Evolutionary conservation across 768 basidiomycete genomes (phyloP).

Genomic region (Chiua virens): DNA sequence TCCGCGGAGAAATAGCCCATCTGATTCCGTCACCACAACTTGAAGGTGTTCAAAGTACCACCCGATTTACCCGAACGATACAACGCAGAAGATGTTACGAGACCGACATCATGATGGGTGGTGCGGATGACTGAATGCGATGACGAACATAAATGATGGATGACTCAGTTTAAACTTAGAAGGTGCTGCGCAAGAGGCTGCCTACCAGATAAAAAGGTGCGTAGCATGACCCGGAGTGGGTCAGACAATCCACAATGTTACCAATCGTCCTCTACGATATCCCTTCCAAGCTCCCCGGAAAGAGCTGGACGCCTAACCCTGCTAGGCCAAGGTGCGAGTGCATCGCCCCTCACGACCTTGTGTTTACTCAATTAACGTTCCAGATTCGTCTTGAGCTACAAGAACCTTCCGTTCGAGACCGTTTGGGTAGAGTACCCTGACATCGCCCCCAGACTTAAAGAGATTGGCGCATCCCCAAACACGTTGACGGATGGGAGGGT

Average conservation of each 20-base stretch:
- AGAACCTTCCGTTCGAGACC: conserved; percentile 34
- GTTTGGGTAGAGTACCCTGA: conserved; percentile 37
- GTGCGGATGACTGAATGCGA: too few species aligned
- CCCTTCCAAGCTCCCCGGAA: conserved; percentile 30
- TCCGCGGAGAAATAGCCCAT: too few species aligned
- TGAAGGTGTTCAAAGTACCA: too few species aligned
- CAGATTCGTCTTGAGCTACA: conserved; percentile 34
- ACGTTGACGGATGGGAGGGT: conserved; percentile 18
- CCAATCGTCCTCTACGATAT: conserved; percentile 39
- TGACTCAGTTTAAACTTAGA: too few species aligned
- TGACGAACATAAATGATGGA: too few species aligned
- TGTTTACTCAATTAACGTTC: background rate
- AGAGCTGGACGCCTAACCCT: conserved; percentile 38
- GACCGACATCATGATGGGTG: too few species aligned
- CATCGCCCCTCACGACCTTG: background rate
- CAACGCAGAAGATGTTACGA: too few species aligned
- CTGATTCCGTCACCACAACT: too few species aligned
- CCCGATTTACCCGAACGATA: too few species aligned
- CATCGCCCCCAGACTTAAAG: conserved; percentile 24
- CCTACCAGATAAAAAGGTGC: conserved; percentile 1
- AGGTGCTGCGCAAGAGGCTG: background rate
- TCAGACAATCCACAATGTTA: conserved; percentile 14
- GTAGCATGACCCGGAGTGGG: background rate
- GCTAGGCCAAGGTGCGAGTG: conserved; percentile 36
- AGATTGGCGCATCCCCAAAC: conserved; percentile 26